These are phyloP conservation scores for Xanthoceras sorbifolium DNA, from an alignment of 345 rosid genomes.

Conservation along the genomic window DNA sequence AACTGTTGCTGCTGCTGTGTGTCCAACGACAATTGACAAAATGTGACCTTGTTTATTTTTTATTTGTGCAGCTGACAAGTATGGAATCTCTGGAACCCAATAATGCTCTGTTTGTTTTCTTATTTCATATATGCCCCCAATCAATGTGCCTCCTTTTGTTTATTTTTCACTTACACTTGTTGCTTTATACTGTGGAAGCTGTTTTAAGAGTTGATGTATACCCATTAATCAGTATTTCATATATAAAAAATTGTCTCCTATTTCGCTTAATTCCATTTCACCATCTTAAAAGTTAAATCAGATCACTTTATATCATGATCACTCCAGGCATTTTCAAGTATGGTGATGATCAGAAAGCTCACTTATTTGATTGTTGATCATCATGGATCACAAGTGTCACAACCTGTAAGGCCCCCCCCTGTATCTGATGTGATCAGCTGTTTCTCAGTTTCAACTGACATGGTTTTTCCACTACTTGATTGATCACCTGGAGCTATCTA, in stretches of 20 bases:
- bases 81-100: background rate
- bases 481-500: conserved; percentile 21
- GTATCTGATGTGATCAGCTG: background rate
- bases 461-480: conserved; percentile 1
- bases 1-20: background rate
- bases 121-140: background rate
- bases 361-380: background rate
- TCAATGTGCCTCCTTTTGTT: background rate
- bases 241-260: no score
- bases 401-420: background rate
- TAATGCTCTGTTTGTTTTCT: background rate
- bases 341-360: background rate
- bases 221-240: no score
- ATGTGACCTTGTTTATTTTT: background rate
- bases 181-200: background rate
- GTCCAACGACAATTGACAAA: background rate
- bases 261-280: no score
- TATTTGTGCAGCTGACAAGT: background rate
- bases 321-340: no score
- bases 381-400: background rate
- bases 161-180: background rate
- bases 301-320: no score
- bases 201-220: no score
- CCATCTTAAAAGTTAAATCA: no score
- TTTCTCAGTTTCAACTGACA: background rate